Evolutionary conservation across 1,284 basidiomycete species (phyloP).

Genomic region (Exsudoporus floridanus): DNA sequence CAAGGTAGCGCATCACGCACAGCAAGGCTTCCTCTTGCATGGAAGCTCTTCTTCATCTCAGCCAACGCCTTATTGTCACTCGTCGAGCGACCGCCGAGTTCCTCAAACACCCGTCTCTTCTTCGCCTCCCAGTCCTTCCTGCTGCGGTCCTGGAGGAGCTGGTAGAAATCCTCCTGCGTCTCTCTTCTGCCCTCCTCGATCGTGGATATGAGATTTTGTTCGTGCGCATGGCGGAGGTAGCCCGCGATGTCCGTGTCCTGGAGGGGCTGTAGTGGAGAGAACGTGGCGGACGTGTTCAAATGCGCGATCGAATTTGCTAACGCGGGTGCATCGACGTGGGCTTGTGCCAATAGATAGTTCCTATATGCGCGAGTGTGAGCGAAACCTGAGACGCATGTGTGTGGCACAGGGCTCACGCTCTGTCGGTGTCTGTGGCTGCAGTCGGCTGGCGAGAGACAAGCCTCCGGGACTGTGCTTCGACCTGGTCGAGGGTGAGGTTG

Average conservation of each 20-base stretch:
- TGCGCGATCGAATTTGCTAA: slow-evolving; percentile 79
- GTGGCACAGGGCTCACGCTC: slow-evolving; percentile 58
- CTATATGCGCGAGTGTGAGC: slow-evolving; percentile 38
- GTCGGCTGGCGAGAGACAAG: slow-evolving; percentile 72
- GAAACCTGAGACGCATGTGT: slow-evolving; percentile 1
- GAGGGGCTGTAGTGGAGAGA: slow-evolving; percentile 84
- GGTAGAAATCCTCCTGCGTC: slow-evolving; percentile 85
- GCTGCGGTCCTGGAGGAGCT: slow-evolving; percentile 72
- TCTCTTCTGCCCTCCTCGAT: slow-evolving; percentile 88
- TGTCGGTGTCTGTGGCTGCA: slow-evolving; percentile 60
- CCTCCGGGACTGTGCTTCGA: slow-evolving; percentile 83
- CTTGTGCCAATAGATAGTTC: slow-evolving; percentile 85
- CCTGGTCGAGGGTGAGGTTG: slow-evolving; percentile 86
- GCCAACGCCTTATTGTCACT: slow-evolving; percentile 53
- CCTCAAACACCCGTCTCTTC: slow-evolving; percentile 88
- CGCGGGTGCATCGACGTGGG: slow-evolving; percentile 83
- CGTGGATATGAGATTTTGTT: slow-evolving; percentile 90
- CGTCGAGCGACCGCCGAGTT: slow-evolving; percentile 68
- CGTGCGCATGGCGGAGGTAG: slow-evolving; percentile 87
- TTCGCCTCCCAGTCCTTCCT: slow-evolving; percentile 86
- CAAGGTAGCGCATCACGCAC: slow-evolving; percentile 38
- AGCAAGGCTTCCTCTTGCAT: slow-evolving; percentile 53
- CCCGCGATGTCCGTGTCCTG: slow-evolving; percentile 90
- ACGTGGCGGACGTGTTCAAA: slow-evolving; percentile 81
- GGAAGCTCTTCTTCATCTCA: slow-evolving; percentile 61